Percentiles rank a stretch among this genome's conserved stretches.
phyloP scores from a whole-genome alignment of 1,139 yeast species.

The Nakaseomyces glabratus region DNA sequence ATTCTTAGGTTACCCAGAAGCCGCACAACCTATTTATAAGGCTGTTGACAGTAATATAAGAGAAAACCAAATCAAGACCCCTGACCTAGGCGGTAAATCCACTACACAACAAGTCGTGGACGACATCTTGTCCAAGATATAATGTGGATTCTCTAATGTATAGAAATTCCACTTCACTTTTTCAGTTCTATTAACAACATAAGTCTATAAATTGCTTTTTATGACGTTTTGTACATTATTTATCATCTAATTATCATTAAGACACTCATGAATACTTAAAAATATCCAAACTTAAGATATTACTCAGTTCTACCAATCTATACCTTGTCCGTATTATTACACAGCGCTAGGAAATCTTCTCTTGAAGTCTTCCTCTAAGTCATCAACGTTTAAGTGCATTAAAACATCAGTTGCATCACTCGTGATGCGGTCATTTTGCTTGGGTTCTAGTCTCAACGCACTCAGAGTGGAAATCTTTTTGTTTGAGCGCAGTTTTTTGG shows the following conservation, averaged over 20 bases:
- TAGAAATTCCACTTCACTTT: too few species aligned
- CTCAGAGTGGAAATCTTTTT: conserved; percentile 2
- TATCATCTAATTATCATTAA: not conserved
- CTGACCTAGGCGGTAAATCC: conserved; percentile 88
- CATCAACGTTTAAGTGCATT: conserved; percentile 14
- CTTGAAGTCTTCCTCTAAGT: conserved; percentile 16
- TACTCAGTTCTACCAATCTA: too few species aligned
- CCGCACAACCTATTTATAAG: conserved; percentile 84
- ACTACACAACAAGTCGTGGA: conserved; percentile 78
- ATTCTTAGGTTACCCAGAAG: conserved; percentile 82
- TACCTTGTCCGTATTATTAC: too few species aligned
- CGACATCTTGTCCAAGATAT: conserved; percentile 44
- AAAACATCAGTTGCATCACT: conserved; percentile 12
- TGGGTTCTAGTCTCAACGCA: conserved; percentile 1
- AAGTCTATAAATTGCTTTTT: too few species aligned
- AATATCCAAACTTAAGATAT: too few species aligned
- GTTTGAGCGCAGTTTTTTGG: conserved; percentile 10
- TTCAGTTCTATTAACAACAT: too few species aligned
- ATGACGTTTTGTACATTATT: too few species aligned
- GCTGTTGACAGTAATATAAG: conserved; percentile 91
- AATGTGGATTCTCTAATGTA: conserved; percentile 9
- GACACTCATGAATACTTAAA: too few species aligned
- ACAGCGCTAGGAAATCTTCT: conserved; percentile 20
- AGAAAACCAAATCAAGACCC: conserved; percentile 76
- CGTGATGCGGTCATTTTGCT: conserved; percentile 7